Percentiles rank a stretch among this genome's conserved stretches.
Conservation (phyloP, 371 early-diverging fungal species). For the Saksenaea vasiformis region DNA sequence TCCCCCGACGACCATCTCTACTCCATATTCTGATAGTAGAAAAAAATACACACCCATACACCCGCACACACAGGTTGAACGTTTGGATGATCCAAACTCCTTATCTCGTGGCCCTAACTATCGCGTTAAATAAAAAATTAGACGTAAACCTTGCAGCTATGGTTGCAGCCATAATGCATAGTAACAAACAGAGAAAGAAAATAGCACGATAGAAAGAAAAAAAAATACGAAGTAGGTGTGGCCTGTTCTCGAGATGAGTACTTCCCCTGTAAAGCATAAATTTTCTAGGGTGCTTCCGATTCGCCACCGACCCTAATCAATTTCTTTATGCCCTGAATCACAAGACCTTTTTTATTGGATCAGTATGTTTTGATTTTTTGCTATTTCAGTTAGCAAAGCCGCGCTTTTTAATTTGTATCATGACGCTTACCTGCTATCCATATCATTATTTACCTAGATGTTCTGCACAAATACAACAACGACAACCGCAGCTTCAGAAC, state of each 20-base stretch:
- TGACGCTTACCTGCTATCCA: neutral
- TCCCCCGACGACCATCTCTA: neutral
- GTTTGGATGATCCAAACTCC: slow-evolving; percentile 1
- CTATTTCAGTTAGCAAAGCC: neutral
- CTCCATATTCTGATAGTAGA: neutral
- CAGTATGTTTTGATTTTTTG: neutral
- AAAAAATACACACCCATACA: neutral
- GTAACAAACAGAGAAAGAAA: neutral
- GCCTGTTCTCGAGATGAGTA: neutral
- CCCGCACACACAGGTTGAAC: too few species aligned
- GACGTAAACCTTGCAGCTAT: neutral
- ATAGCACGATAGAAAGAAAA: neutral
- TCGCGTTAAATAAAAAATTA: neutral
- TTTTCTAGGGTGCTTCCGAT: slow-evolving; percentile 3
- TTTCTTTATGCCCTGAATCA: neutral
- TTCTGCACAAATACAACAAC: neutral
- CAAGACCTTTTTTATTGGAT: neutral
- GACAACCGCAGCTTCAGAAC: neutral
- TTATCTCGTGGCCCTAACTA: neutral
- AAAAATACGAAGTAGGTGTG: neutral
- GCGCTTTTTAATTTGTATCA: neutral
- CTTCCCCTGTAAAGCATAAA: neutral
- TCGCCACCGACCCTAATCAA: slow-evolving; percentile 1
- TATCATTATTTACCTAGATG: neutral
- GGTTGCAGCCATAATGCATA: neutral